Conservation (phyloP, 208 protist genomes). For the Borovskyia barvae region DNA sequence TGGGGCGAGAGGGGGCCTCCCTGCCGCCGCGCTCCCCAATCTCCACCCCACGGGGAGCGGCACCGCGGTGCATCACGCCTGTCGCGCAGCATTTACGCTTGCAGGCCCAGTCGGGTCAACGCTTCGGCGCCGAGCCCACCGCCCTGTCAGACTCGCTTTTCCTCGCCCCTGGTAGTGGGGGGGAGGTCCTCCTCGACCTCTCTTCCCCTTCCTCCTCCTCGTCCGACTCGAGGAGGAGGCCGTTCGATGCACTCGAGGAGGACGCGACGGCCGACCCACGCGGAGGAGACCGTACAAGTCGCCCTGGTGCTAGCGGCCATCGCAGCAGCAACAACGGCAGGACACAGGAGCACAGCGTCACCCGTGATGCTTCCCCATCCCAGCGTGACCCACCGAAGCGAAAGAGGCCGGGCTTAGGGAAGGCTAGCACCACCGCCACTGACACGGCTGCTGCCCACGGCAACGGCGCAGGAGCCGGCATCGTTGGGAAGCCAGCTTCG, state of each 20-base stretch:
- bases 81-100: conserved; percentile 3
- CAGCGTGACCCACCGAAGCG: too few species aligned
- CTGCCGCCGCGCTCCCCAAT: conserved; percentile 6
- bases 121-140: neutral
- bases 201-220: conserved; percentile 4
- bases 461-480: too few species aligned
- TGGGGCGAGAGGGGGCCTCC: neutral
- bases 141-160: conserved; percentile 15
- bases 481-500: too few species aligned
- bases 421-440: too few species aligned
- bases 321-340: neutral
- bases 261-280: too few species aligned
- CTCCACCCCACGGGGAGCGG: neutral
- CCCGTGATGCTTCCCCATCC: too few species aligned
- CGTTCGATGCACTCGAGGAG: too few species aligned
- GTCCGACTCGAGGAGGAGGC: too few species aligned
- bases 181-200: conserved; percentile 12
- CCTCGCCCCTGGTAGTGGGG: conserved; percentile 1
- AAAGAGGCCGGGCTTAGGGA: too few species aligned
- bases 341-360: neutral
- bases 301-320: neutral
- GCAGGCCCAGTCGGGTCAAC: neutral
- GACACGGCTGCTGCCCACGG: too few species aligned
- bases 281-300: too few species aligned
- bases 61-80: neutral